Conservation (phyloP, 345 rosid genomes). For the Iberis pinnata region DNA sequence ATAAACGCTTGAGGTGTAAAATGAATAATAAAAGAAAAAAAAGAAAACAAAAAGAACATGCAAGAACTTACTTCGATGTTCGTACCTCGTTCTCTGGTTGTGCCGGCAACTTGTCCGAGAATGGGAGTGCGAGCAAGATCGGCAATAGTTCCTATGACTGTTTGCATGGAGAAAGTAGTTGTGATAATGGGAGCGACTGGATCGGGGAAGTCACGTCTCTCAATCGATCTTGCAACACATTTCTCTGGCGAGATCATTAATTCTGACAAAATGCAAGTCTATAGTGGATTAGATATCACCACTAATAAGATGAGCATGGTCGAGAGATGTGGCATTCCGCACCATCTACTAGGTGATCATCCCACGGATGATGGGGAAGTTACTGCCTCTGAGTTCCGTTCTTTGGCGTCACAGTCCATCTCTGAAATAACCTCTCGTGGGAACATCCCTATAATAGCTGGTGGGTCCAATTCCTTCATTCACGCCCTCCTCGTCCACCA, state of each 20-base stretch:
- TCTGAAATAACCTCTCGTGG: slow-evolving; percentile 36
- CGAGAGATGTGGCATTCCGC: slow-evolving; percentile 60
- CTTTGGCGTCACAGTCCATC: slow-evolving; percentile 36
- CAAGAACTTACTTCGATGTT: no score
- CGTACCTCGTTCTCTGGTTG: no score
- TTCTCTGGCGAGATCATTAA: slow-evolving; percentile 61
- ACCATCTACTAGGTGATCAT: slow-evolving; percentile 63
- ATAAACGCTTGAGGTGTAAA: no score
- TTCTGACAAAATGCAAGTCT: slow-evolving; percentile 88
- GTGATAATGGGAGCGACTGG: slow-evolving; percentile 92
- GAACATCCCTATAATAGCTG: slow-evolving; percentile 61
- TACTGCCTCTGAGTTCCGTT: slow-evolving; percentile 50
- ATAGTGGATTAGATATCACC: slow-evolving; percentile 65
- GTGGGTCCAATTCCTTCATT: slow-evolving; percentile 85
- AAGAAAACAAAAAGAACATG: no score
- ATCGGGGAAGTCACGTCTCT: slow-evolving; percentile 69
- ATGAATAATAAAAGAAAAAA: no score
- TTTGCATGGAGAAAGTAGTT: slow-evolving; percentile 37
- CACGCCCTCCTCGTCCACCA: slow-evolving; percentile 58
- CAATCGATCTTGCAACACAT: slow-evolving; percentile 61
- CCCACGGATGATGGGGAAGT: slow-evolving; percentile 43
- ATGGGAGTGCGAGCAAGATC: no score
- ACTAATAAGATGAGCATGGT: slow-evolving; percentile 64
- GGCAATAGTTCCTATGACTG: no score
- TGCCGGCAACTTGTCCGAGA: no score